These are phyloP conservation scores for Neonectria coccinea DNA, from an alignment of 2,329 filamentous ascomycete species.

Conservation along the genomic window DNA sequence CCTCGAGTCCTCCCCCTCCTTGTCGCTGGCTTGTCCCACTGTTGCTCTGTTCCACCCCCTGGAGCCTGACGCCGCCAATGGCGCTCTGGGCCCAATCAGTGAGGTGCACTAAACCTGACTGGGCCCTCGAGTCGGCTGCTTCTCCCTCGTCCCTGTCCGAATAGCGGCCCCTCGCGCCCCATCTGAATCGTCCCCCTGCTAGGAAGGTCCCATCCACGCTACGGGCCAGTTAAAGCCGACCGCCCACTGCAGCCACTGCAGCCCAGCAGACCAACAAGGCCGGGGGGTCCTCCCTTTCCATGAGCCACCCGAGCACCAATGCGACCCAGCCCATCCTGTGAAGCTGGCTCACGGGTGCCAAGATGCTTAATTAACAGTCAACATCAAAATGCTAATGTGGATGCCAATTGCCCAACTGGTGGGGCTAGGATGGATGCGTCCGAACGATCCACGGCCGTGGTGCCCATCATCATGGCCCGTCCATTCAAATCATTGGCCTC, in stretches of 20 bases:
- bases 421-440: constrained; percentile 13
- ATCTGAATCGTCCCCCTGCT: constrained; percentile 10
- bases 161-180: constrained; percentile 10
- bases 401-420: constrained; percentile 22
- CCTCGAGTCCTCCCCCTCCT: neutral
- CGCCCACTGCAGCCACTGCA: neutral
- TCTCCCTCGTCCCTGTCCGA: neutral
- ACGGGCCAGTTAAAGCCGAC: neutral
- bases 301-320: constrained; percentile 4
- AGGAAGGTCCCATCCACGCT: constrained; percentile 4
- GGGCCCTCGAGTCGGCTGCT: neutral
- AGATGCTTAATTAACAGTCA: constrained; percentile 13
- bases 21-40: neutral
- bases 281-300: neutral
- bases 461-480: constrained; percentile 7
- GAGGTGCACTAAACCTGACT: constrained; percentile 8
- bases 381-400: constrained; percentile 4
- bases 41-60: constrained; percentile 5
- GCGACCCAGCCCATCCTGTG: neutral
- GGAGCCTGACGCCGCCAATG: constrained; percentile 13
- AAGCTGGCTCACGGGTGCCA: neutral
- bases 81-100: constrained; percentile 11
- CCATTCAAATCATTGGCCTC: neutral
- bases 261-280: constrained; percentile 13
- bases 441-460: constrained; percentile 11